Conservation (phyloP, 495 filamentous ascomycete genomes). For the Staphylotrichum longicolle region DNA sequence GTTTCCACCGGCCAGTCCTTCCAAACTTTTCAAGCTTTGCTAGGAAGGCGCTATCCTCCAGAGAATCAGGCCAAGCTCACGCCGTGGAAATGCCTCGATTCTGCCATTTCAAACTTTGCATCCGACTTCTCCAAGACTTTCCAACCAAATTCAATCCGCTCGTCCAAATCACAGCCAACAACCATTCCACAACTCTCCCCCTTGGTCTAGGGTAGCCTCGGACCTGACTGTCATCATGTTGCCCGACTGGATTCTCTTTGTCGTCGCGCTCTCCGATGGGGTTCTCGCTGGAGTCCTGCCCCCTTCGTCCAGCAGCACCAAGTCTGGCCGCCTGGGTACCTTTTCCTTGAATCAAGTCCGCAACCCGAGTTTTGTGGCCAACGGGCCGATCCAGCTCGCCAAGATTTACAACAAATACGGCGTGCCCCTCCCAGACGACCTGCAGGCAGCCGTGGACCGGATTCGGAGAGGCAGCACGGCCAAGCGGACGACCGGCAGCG, state of each 20-base stretch:
- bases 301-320: conserved; percentile 28
- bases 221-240: conserved; percentile 11
- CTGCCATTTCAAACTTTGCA: no score
- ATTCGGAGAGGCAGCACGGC: neutral
- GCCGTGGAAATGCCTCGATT: no score
- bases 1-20: no score
- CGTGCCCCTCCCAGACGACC: conserved; percentile 36
- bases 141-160: no score
- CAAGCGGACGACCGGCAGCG: conserved; percentile 36
- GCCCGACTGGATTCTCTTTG: conserved; percentile 19
- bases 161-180: neutral
- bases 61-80: no score
- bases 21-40: no score
- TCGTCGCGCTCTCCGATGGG: conserved; percentile 42
- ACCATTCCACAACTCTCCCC: neutral
- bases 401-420: conserved; percentile 61
- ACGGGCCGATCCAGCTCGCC: conserved; percentile 52
- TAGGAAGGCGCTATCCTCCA: no score
- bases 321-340: conserved; percentile 2
- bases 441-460: conserved; percentile 11
- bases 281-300: conserved; percentile 38
- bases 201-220: no score
- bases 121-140: no score
- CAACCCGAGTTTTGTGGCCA: conserved; percentile 46
- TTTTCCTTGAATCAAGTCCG: conserved; percentile 51